Evolutionary conservation across 108 stramenopile species (phyloP), one percentile per base, ranked within the genome.

Genomic region (Skeletonema menzelii): DNA sequence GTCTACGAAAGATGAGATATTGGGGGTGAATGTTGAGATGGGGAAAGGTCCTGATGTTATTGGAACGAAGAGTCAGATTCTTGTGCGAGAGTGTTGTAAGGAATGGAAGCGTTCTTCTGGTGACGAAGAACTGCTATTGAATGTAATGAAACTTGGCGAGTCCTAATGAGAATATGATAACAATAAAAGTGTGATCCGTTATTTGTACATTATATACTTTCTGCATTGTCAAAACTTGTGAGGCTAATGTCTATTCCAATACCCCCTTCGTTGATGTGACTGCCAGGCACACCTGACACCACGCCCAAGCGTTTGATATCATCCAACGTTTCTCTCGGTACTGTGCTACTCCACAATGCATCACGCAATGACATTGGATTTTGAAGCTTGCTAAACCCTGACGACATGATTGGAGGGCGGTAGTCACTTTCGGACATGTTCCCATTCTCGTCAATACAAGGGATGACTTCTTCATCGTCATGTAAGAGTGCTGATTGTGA

Each of bases 291-390:
- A 40, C 75, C 75, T 26, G 69, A 37, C 27, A 70, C 77, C 8
- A 72, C 47, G 7, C 78, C 70, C 26, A 94, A 65, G 53, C 89
- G 64, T 67, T 86, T 84, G 63, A 95, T 95, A 63, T 95, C 93
- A 35, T 87, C 71, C 55, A 91, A 66, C 0, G 91, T 91, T 64
- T 95, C 93, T 22, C 72, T 68, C 13, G 93, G 93, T 3, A 95
- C 63, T 3, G 91, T 91, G 42, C 80, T 84, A 37, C 86, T 87
- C 91, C 90, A 90, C 61, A 95, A 72, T 12, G 91, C 93, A 69
- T 95, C 89, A 46, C 79, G 72, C 38, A 91, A 80, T 28, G 77
- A 76, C 87, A 88, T 80, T 4, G 89, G 90, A 44, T 70, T 66
- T 12, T 73, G 65, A 17, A 93, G 65, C 30, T 70, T 76, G 44